phyloP scores from a whole-genome alignment of 768 basidiomycete species.

The Pisolithus marmoratus region DNA sequence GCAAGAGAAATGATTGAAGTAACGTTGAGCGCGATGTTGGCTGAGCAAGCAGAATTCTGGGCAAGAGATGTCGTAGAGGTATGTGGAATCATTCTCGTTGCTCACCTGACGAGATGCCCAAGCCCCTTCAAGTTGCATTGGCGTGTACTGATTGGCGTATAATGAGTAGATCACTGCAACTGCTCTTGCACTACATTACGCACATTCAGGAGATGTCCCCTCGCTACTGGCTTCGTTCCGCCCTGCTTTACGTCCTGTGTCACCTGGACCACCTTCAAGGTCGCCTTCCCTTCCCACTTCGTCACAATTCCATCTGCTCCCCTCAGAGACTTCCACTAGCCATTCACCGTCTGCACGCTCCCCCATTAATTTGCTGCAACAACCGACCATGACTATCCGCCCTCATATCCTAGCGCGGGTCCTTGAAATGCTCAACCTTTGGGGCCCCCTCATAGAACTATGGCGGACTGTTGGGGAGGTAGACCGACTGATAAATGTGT shows the following conservation, averaged over 20 bases:
- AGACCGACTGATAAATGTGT: constrained; percentile 16
- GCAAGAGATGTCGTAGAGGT: constrained; percentile 49
- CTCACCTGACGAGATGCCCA: constrained; percentile 13
- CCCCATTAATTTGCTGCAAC: neutral
- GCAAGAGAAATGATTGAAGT: constrained; percentile 72
- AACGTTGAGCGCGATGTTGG: constrained; percentile 32
- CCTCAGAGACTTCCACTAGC: constrained; percentile 4
- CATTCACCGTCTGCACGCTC: neutral
- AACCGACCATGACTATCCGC: constrained; percentile 4
- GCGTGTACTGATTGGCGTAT: constrained; percentile 25
- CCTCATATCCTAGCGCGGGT: constrained; percentile 14
- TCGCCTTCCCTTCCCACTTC: constrained; percentile 11
- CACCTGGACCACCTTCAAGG: constrained; percentile 14
- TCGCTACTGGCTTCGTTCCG: constrained; percentile 19
- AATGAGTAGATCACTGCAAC: constrained; percentile 21
- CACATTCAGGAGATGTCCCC: constrained; percentile 16
- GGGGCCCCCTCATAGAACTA: constrained; percentile 23
- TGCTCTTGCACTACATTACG: constrained; percentile 25
- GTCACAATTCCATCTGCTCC: constrained; percentile 4
- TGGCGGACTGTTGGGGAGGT: constrained; percentile 19
- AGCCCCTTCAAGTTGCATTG: constrained; percentile 47
- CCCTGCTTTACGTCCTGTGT: constrained; percentile 13
- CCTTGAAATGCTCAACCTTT: constrained; percentile 13
- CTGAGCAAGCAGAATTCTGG: constrained; percentile 40
- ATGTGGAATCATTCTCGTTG: constrained; percentile 3